A percentile compares a stretch with the other conserved stretches of the same genome.
These are phyloP conservation scores for Arthrobotrys sinensis DNA, from an alignment of 2,329 filamentous ascomycete species.

Conservation along the genomic window DNA sequence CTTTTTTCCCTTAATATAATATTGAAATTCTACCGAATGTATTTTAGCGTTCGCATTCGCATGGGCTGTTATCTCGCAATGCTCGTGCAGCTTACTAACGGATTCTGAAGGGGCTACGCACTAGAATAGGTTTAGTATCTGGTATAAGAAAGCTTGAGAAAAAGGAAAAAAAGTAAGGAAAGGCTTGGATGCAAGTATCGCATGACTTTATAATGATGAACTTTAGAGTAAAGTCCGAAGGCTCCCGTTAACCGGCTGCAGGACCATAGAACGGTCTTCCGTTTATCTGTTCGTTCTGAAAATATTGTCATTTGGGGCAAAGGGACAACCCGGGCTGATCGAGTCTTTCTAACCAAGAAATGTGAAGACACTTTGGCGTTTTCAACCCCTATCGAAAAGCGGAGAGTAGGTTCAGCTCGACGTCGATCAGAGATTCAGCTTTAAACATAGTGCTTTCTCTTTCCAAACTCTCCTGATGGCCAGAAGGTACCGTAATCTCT, in stretches of 20 bases:
- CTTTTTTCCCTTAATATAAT: neutral
- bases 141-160: neutral
- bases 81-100: slow-evolving; percentile 6
- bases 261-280: neutral
- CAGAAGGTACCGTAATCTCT: slow-evolving; percentile 15
- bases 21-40: slow-evolving; percentile 11
- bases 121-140: slow-evolving; percentile 33
- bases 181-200: slow-evolving; percentile 45
- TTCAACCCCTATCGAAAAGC: slow-evolving; percentile 11
- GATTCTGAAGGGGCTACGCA: neutral
- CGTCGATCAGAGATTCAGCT: slow-evolving; percentile 19
- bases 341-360: slow-evolving; percentile 12
- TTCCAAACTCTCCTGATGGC: slow-evolving; percentile 10
- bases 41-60: slow-evolving; percentile 23
- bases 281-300: slow-evolving; percentile 16
- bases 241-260: slow-evolving; percentile 31
- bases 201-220: slow-evolving; percentile 31
- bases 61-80: slow-evolving; percentile 1
- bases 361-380: slow-evolving; percentile 19
- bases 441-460: neutral
- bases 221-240: slow-evolving; percentile 11
- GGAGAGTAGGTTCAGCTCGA: neutral
- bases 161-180: slow-evolving; percentile 28
- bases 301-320: slow-evolving; percentile 19
- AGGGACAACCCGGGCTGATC: slow-evolving; percentile 4